Base-by-base conservation (phyloP, 2,329 filamentous ascomycete species). In the Cytospora mali region DNA sequence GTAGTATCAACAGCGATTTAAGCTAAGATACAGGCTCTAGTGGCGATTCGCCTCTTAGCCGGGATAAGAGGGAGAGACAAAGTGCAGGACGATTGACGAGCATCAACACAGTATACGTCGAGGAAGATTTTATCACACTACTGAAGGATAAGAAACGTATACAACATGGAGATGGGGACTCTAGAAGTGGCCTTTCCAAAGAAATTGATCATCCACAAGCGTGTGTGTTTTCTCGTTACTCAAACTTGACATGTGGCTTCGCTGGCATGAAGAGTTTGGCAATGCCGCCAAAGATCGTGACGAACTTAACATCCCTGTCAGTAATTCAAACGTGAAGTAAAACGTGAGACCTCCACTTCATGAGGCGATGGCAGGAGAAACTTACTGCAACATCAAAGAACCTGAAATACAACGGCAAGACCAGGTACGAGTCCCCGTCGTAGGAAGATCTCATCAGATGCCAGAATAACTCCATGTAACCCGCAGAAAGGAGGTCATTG, bases 211-310 rank as follows among this genome's bases (percentile, higher is more conserved):
- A 27, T 50, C 21, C 1, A 14, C 25, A 50, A 11, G 10, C 16
- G 4, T 21, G n/a, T 5, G 0, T 23, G 16, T n/a, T 13, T 10
- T 4, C 25, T 9, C 0, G 1, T 28, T 33, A 62, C 11, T 64
- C 58, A 14, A 64, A 50, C 50, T 55, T 64, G 1, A 23, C 35
- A 2, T 16, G 35, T 25, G 35, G 33, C 18, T 62, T 62, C 16
- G n/a, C 23, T 21, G 58, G 18, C n/a, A 55, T 0, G 3, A 64
- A 49, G n/a, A 64, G 10, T 39, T 64, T 64, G 0, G 42, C 62
- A n/a, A 62, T 62, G 29, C 49, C 39, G 1, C 62, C 62, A 29
- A 64, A 58, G 5, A 64, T 14, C 6, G 58, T 64, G 21, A 64
- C 54, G 29, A 58, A 64, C 62, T 64, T n/a, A n/a, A 14, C 1